Evolutionary conservation across 768 basidiomycete genomes (phyloP), one percentile per base, ranked within the genome.

Genomic region (Cubamyces lactineus): DNA sequence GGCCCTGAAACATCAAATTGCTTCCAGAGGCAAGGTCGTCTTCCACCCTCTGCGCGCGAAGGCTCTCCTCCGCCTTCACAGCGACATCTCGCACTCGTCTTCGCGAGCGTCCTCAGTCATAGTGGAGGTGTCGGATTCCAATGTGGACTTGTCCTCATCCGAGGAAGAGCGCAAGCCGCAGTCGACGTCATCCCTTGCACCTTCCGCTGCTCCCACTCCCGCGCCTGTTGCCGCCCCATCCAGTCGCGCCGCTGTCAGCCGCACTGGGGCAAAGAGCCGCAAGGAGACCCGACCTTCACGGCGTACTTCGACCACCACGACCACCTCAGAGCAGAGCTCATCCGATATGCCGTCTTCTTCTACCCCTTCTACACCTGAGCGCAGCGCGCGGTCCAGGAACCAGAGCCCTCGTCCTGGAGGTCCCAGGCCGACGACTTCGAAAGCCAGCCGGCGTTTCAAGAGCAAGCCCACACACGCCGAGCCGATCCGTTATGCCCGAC

Each of bases 401-500:
- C 23, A n/a, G 17, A 49, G 48, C 24, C 48, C 23, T 34, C 24
- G 5, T 7, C 24, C 16, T 17, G 24, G n/a, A 49, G 26, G 48
- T 16, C 15, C 48, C 3, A 26, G 28, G 13, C 24, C 23, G 12
- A 7, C 24, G 48, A 23, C 28, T 28, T 23, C 48, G 48, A 7
- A 17, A 13, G 19, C 48, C 24, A 13, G 48, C 19, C 48, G 41
- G 26, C 45, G 54, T 15, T 19, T 30, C 43, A 15, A 23, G 16
- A 46, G 42, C 23, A 59, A 34, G 49, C 26, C 11, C 40, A 5
- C 9, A 13, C 2, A 16, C 7, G 47, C 23, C 8, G 57, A 52
- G 43, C 61, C 55, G 9, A n/a, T 50, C 2, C 61, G 61, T 19
- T 47, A 50, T 12, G 54, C 61, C 0, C 61, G 61, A 5, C 61